Evolutionary conservation across 2,329 filamentous ascomycete species (phyloP), one percentile per base, ranked within the genome.

Genomic region (Lizonia empirigonia): DNA sequence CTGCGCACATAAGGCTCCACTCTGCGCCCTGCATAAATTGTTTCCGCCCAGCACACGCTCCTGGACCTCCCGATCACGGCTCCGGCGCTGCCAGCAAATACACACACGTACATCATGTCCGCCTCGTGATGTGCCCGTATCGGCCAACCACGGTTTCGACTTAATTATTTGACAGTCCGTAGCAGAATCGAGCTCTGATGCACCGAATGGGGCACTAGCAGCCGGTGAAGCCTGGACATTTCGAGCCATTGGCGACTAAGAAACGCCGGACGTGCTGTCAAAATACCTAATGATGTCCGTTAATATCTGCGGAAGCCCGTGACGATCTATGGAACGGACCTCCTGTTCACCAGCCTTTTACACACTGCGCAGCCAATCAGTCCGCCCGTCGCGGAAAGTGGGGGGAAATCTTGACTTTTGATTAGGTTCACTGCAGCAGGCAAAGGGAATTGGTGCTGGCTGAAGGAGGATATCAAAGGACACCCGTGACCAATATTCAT

Each of bases 321-420:
- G 42, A 41, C 39, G 52, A 42, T 48, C 48, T 29, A 29, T 34
- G 36, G 40, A 33, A 53, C 36, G 42, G 50, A 52, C 51, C 40
- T 50, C 29, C 52, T 39, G 44, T 50, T 58, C 44, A 38, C 41
- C 35, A 40, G 36, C 42, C 36, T 32, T 18, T 32, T 18, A 4
- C 12, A 19, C 19, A 10, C 19, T 3, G 4, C 5, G 4, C 6
- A 22, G n/a, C 41, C 42, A 45, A 42, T 45, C 7, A 34, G 19
- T 12, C 8, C 20, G 36, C 35, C 7, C 1, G 7, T 20, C 5
- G 20, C 7, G 19, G 5, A 4, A 45, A 35, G 38, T 16, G 23
- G n/a, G 8, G 24, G 19, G 5, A 24, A 22, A 7, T 45, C 20
- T 18, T 12, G 23, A 16, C 22, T 27, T 19, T 19, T n/a, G 7